phyloP scores from a whole-genome alignment of 2,329 filamentous ascomycete species.

The Botryotinia globosa region DNA sequence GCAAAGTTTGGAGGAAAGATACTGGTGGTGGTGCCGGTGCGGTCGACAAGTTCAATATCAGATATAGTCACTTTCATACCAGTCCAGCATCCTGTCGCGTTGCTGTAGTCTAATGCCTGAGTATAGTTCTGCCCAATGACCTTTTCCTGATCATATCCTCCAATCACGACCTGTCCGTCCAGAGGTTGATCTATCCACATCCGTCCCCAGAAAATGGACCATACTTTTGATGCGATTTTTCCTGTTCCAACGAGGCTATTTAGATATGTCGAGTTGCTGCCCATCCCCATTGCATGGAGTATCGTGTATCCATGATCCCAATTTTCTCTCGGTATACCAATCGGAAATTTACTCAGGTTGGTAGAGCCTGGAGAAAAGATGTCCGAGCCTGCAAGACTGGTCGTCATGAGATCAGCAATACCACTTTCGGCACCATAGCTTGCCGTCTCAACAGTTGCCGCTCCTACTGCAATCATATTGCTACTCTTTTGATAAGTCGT shows the following conservation, averaged over 20 bases:
- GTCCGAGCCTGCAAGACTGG: background rate
- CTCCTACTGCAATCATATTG: background rate
- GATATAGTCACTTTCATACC: conserved; percentile 15
- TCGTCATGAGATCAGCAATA: background rate
- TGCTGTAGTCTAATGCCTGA: background rate
- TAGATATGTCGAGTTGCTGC: background rate
- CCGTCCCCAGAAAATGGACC: conserved; percentile 15
- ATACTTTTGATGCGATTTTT: conserved; percentile 1
- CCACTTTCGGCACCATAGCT: background rate
- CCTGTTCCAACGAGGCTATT: background rate
- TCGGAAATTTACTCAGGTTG: background rate
- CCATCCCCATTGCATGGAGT: conserved; percentile 11
- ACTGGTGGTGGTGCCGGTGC: background rate
- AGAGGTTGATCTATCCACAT: conserved; percentile 8
- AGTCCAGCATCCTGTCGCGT: conserved; percentile 8
- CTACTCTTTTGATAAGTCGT: background rate
- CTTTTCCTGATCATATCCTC: conserved; percentile 11
- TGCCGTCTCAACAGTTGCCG: background rate
- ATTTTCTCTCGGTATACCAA: conserved; percentile 2
- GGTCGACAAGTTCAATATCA: conserved; percentile 6
- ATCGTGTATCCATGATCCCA: conserved; percentile 13
- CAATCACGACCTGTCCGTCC: background rate
- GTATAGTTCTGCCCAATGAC: conserved; percentile 12
- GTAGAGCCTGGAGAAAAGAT: background rate
- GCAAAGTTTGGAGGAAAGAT: conserved; percentile 7